These are phyloP conservation scores for Amphibolis antarctica DNA, from an alignment of 106 monocot species.

Conservation along the genomic window DNA sequence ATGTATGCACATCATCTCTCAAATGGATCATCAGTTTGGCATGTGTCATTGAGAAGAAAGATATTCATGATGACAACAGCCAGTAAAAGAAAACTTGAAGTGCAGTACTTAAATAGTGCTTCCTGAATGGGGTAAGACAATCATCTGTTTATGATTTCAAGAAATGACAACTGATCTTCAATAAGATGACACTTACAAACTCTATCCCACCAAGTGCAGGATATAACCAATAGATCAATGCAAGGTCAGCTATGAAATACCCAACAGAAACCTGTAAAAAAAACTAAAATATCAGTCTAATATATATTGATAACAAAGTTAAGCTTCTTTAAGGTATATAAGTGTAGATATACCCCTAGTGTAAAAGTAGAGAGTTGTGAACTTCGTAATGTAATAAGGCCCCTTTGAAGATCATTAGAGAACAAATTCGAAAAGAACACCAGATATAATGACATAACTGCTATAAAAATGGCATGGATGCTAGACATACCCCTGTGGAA, in stretches of 20 bases:
- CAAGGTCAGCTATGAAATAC: slow-evolving; percentile 78
- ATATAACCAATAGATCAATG: slow-evolving; percentile 81
- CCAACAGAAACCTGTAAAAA: slow-evolving; percentile 68
- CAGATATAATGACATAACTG: slow-evolving; percentile 59
- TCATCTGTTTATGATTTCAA: background rate
- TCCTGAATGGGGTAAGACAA: background rate
- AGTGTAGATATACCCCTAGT: slow-evolving; percentile 40
- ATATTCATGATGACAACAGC: too few relatives aligned
- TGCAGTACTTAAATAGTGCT: too few relatives aligned
- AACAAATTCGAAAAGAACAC: slow-evolving; percentile 72
- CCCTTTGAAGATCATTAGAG: slow-evolving; percentile 45
- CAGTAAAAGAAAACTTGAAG: too few relatives aligned
- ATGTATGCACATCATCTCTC: too few relatives aligned
- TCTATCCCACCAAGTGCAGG: slow-evolving; percentile 89
- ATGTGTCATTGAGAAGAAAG: too few relatives aligned
- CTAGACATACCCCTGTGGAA: slow-evolving; percentile 90
- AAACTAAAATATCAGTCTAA: background rate
- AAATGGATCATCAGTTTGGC: too few relatives aligned
- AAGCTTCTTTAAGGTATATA: background rate
- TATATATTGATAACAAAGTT: background rate
- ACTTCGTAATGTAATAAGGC: slow-evolving; percentile 41
- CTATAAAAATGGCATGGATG: slow-evolving; percentile 79
- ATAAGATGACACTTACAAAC: slow-evolving; percentile 43
- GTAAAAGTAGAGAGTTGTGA: slow-evolving; percentile 62
- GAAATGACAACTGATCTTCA: background rate